Conservation (phyloP, 768 basidiomycete genomes). For the Coprinopsis cinerea region DNA sequence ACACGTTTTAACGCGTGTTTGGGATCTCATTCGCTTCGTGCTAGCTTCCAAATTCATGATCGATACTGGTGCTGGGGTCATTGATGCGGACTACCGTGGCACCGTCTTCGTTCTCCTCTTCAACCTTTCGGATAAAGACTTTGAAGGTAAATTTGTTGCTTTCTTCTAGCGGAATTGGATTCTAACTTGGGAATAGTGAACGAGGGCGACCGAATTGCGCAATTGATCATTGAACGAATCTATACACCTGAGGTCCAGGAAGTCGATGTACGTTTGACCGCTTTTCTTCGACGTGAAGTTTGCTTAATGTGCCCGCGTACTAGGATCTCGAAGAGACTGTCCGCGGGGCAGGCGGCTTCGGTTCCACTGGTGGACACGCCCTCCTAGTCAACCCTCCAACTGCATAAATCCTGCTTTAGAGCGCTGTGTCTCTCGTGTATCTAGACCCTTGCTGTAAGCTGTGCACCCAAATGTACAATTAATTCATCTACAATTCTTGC, state of each 20-base stretch:
- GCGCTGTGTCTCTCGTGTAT: slow-evolving; percentile 7
- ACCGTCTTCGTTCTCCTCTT: slow-evolving; percentile 86
- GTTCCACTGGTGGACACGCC: slow-evolving; percentile 87
- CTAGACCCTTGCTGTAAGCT: background rate
- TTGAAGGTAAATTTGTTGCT: slow-evolving; percentile 49
- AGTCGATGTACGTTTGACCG: slow-evolving; percentile 59
- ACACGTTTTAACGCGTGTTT: background rate
- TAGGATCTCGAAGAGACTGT: slow-evolving; percentile 82
- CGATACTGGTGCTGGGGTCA: slow-evolving; percentile 94
- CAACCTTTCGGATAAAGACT: slow-evolving; percentile 88
- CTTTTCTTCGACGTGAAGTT: background rate
- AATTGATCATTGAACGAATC: slow-evolving; percentile 89
- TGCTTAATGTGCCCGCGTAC: slow-evolving; percentile 1
- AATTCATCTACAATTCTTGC: background rate
- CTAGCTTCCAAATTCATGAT: slow-evolving; percentile 96
- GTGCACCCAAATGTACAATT: background rate
- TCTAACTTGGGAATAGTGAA: slow-evolving; percentile 55
- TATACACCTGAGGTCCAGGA: slow-evolving; percentile 80
- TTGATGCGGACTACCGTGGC: slow-evolving; percentile 96
- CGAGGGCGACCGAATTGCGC: slow-evolving; percentile 93
- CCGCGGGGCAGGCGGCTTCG: slow-evolving; percentile 85
- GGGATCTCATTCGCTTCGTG: background rate
- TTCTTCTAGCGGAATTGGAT: background rate
- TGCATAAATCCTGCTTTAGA: slow-evolving; percentile 5
- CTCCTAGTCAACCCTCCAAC: slow-evolving; percentile 33